Evolutionary conservation across 2,329 filamentous ascomycete species (phyloP).

Genomic region (Hymenoscyphus albidus): DNA sequence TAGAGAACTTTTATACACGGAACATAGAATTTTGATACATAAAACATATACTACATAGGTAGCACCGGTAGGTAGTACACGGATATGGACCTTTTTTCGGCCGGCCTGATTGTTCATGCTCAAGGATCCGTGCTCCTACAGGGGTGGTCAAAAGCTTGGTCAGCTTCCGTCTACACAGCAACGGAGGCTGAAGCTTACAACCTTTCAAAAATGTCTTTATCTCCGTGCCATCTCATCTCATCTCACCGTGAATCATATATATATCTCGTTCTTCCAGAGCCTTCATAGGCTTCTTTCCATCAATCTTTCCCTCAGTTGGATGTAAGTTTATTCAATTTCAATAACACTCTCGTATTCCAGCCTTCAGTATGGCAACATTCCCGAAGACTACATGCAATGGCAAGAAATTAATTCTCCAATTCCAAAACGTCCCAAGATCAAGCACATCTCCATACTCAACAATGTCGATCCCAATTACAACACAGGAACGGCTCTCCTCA

Average conservation of each 20-base stretch:
- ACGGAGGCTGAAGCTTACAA: not conserved
- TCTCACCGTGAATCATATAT: not conserved
- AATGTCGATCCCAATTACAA: slow-evolving; percentile 15
- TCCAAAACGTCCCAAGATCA: slow-evolving; percentile 5
- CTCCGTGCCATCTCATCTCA: slow-evolving; percentile 1
- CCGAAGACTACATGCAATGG: slow-evolving; percentile 7
- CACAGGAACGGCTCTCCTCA: slow-evolving; percentile 16
- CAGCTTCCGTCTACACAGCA: not conserved
- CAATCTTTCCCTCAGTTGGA: not conserved
- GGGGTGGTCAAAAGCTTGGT: not conserved
- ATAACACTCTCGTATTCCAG: not conserved
- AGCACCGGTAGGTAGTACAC: too few relatives aligned
- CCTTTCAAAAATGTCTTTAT: not conserved
- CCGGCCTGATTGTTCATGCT: too few relatives aligned
- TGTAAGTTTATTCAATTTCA: not conserved
- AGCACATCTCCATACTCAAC: slow-evolving; percentile 7
- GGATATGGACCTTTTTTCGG: too few relatives aligned
- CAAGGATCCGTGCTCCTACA: too few relatives aligned
- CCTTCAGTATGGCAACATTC: slow-evolving; percentile 11
- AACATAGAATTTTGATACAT: too few relatives aligned
- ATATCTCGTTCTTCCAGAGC: not conserved
- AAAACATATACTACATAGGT: too few relatives aligned
- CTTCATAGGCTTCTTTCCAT: not conserved
- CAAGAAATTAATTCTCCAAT: slow-evolving; percentile 10
- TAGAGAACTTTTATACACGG: too few relatives aligned